phyloP scores from a whole-genome alignment of 202 grass and related monocot genomes.

The Musa balbisiana region DNA sequence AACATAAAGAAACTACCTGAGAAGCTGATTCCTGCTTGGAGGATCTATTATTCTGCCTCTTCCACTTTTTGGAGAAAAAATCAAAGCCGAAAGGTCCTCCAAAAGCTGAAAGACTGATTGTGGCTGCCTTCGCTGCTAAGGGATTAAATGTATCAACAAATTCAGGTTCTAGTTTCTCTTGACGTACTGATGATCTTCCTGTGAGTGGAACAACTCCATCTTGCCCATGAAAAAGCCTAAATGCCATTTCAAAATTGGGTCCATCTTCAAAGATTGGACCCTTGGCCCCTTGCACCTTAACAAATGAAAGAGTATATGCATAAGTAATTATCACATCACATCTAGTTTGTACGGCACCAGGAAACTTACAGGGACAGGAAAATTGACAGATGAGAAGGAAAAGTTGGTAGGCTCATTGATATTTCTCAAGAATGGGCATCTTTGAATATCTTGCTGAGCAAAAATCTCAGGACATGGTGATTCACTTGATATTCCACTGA shows the following conservation, averaged over 20 bases:
- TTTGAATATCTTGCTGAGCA: slow-evolving; percentile 60
- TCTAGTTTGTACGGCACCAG: neutral
- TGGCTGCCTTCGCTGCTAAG: slow-evolving; percentile 46
- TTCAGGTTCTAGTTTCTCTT: slow-evolving; percentile 25
- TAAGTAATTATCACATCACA: neutral
- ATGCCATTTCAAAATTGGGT: slow-evolving; percentile 85
- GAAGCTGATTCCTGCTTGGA: slow-evolving; percentile 42
- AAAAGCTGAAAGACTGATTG: slow-evolving; percentile 37
- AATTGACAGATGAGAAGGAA: slow-evolving; percentile 47
- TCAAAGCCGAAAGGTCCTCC: slow-evolving; percentile 71
- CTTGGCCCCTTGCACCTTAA: slow-evolving; percentile 65
- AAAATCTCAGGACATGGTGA: slow-evolving; percentile 38
- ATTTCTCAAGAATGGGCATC: slow-evolving; percentile 93
- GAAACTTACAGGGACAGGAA: slow-evolving; percentile 43
- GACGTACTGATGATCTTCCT: slow-evolving; percentile 41
- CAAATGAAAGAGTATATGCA: slow-evolving; percentile 9
- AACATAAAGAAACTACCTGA: slow-evolving; percentile 55
- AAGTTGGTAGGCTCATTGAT: slow-evolving; percentile 89
- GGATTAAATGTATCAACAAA: slow-evolving; percentile 45
- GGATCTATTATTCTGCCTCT: slow-evolving; percentile 40
- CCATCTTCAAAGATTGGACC: slow-evolving; percentile 95
- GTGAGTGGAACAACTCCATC: slow-evolving; percentile 84
- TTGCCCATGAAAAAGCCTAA: slow-evolving; percentile 87
- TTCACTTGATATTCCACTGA: slow-evolving; percentile 32
- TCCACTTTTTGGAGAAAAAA: slow-evolving; percentile 61